Evolutionary conservation across 1,284 basidiomycete genomes (phyloP).

Genomic region (Athelia sp.): DNA sequence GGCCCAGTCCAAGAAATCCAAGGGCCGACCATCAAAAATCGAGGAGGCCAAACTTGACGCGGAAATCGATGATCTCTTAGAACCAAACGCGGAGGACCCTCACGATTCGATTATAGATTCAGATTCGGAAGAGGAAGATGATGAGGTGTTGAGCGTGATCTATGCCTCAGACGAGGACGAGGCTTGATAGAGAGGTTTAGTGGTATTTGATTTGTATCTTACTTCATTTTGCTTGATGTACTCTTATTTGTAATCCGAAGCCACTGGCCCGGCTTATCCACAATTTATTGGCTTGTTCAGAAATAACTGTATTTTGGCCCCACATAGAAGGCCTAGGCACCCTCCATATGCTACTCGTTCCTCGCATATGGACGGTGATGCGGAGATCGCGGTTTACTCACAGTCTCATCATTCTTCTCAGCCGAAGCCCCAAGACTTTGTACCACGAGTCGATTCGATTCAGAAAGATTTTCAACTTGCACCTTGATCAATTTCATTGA

Average conservation of each 20-base stretch:
- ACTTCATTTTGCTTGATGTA: background rate
- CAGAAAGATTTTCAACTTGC: no score
- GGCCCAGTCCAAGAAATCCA: conserved; percentile 5
- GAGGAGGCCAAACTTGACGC: conserved; percentile 24
- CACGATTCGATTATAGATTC: conserved; percentile 23
- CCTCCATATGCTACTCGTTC: no score
- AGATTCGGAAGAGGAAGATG: conserved; percentile 19
- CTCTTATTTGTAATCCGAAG: background rate
- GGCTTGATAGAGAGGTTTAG: background rate
- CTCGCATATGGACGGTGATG: no score
- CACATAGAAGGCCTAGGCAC: no score
- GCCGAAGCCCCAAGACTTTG: no score
- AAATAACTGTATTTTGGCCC: no score
- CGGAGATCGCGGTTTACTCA: no score
- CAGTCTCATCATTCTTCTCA: no score
- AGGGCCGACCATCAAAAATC: background rate
- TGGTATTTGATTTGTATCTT: background rate
- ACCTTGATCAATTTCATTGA: no score
- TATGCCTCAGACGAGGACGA: background rate
- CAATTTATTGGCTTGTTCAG: no score
- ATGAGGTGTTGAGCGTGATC: conserved; percentile 6
- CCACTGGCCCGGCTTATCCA: no score
- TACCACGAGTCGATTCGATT: no score
- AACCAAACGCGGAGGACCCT: conserved; percentile 5
- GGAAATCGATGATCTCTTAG: conserved; percentile 23